These are phyloP conservation scores for Podospora fimiseda DNA, from an alignment of 495 filamentous ascomycete species.

Conservation along the genomic window DNA sequence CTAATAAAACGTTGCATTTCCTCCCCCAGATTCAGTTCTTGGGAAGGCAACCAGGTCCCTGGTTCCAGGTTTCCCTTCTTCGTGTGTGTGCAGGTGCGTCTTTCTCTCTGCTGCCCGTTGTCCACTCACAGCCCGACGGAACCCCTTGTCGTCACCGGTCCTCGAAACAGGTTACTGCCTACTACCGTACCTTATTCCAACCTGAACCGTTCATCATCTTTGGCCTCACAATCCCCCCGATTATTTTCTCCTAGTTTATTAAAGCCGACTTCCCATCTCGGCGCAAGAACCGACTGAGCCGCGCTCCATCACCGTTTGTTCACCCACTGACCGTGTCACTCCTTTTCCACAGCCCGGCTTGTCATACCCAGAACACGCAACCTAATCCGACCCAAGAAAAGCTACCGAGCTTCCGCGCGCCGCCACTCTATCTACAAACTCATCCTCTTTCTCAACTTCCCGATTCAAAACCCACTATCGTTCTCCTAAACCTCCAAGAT, in stretches of 20 bases:
- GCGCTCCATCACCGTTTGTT: neutral
- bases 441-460: neutral
- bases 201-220: too few species aligned
- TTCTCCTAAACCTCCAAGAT: constrained; percentile 46
- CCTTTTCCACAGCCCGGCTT: constrained; percentile 2
- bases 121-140: too few species aligned
- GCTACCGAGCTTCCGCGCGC: neutral
- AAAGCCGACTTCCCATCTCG: neutral
- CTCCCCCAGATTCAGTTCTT: neutral
- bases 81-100: constrained; percentile 13
- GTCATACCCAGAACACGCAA: neutral
- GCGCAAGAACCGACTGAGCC: neutral
- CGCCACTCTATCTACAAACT: neutral
- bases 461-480: neutral
- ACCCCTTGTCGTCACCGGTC: neutral
- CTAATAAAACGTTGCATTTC: neutral
- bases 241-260: neutral
- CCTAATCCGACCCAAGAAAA: neutral
- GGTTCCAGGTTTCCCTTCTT: constrained; percentile 2
- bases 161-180: neutral
- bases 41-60: constrained; percentile 7
- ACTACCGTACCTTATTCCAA: neutral
- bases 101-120: constrained; percentile 3
- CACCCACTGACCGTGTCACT: constrained; percentile 2
- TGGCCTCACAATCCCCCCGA: neutral